These are phyloP conservation scores for Cryptococcus sp. DNA, from an alignment of 1,284 basidiomycete species.

Conservation along the genomic window DNA sequence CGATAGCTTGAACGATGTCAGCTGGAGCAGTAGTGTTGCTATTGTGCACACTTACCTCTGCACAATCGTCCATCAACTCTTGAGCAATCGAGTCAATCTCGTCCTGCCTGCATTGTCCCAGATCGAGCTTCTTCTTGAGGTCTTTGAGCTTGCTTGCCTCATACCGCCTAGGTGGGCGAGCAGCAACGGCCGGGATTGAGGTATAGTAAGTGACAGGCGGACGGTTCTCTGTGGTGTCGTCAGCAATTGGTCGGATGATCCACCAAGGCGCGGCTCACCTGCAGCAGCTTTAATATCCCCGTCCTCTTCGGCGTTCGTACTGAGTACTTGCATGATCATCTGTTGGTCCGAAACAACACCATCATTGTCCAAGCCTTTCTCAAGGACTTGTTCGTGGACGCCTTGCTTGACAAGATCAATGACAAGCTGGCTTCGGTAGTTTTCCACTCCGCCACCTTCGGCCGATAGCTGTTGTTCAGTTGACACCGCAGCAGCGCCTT, in stretches of 20 bases:
- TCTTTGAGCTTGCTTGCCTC: constrained; percentile 94
- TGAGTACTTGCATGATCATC: constrained; percentile 91
- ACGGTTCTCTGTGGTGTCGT: constrained; percentile 28
- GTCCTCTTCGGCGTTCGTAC: constrained; percentile 72
- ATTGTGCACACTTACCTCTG: constrained; percentile 39
- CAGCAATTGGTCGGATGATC: background rate
- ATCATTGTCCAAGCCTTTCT: constrained; percentile 46
- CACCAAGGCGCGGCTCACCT: constrained; percentile 60
- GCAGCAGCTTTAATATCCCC: constrained; percentile 77
- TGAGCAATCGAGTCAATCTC: constrained; percentile 87
- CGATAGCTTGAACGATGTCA: constrained; percentile 62
- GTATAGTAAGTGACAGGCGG: constrained; percentile 73
- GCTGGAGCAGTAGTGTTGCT: too few species aligned
- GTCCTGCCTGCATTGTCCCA: constrained; percentile 74
- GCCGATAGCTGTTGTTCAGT: constrained; percentile 78
- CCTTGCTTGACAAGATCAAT: constrained; percentile 86
- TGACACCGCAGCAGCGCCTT: constrained; percentile 81
- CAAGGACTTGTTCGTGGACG: constrained; percentile 62
- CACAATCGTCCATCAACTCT: constrained; percentile 76
- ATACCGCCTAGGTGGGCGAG: constrained; percentile 75
- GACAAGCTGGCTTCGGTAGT: constrained; percentile 87
- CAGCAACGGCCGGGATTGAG: constrained; percentile 79
- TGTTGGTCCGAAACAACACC: constrained; percentile 83
- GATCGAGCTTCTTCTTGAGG: constrained; percentile 84
- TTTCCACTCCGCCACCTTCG: constrained; percentile 83